Conservation (phyloP, 78 protist genomes). For the Dictyostelium firmibasis region DNA sequence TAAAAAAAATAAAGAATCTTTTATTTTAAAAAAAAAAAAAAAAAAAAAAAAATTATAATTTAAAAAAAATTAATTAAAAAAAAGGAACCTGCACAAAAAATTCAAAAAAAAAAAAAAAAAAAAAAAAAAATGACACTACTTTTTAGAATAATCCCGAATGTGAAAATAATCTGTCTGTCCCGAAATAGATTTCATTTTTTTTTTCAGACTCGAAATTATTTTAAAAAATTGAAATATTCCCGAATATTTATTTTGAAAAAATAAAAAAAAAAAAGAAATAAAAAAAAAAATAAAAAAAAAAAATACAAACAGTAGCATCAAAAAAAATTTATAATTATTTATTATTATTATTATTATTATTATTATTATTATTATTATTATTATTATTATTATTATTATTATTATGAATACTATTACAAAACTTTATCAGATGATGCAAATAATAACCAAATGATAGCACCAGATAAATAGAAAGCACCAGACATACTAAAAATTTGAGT, state of each 20-base stretch:
- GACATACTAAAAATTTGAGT: slow-evolving; percentile 16
- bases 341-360: too few species aligned
- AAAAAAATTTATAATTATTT: too few species aligned
- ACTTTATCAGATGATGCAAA: slow-evolving; percentile 6
- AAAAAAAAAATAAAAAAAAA: too few species aligned
- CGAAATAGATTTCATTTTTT: neutral
- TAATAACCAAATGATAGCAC: slow-evolving; percentile 31
- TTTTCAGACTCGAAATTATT: too few species aligned
- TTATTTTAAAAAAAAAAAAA: neutral
- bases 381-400: neutral
- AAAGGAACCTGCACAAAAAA: neutral
- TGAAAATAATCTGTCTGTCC: neutral
- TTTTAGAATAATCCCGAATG: neutral
- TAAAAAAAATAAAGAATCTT: neutral
- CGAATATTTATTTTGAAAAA: too few species aligned
- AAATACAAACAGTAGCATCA: too few species aligned
- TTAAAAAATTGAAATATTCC: too few species aligned
- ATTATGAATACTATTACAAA: neutral
- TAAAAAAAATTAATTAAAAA: too few species aligned
- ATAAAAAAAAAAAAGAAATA: too few species aligned
- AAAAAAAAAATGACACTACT: neutral
- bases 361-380: neutral
- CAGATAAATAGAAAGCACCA: slow-evolving; percentile 1
- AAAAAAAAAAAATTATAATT: neutral
- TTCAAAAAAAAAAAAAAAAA: too few species aligned